Percentiles rank a stretch among this genome's conserved stretches.
Conservation (phyloP, 805 yeast species). For the Wickerhamiella hasegawae region DNA sequence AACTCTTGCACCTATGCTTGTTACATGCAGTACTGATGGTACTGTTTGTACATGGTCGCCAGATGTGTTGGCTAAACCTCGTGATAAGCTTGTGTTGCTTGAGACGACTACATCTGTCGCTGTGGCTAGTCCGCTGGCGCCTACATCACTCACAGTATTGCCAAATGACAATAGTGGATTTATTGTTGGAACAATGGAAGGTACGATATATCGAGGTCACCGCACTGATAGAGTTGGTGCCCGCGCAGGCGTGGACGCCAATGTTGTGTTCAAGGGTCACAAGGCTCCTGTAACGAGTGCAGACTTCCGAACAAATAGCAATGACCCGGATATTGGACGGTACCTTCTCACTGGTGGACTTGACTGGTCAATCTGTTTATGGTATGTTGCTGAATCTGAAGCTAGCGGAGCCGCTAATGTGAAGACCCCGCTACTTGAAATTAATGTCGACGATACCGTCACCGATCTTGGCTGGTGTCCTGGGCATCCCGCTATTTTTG, state of each 20-base stretch:
- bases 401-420: constrained; percentile 4
- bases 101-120: constrained; percentile 11
- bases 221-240: constrained; percentile 18
- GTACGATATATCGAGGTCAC: constrained; percentile 21
- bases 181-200: constrained; percentile 26
- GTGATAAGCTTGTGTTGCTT: constrained; percentile 15
- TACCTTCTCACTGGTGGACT: constrained; percentile 20
- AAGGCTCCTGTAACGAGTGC: constrained; percentile 22
- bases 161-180: constrained; percentile 20
- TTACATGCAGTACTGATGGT: constrained; percentile 24
- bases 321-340: constrained; percentile 16
- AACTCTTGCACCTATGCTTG: constrained; percentile 16
- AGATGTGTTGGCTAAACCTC: constrained; percentile 23
- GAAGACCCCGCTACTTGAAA: constrained; percentile 6
- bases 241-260: constrained; percentile 8
- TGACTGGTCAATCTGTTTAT: constrained; percentile 25
- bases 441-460: constrained; percentile 19
- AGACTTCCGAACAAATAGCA: constrained; percentile 15
- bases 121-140: constrained; percentile 17
- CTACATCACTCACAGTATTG: constrained; percentile 17
- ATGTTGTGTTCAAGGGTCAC: constrained; percentile 19
- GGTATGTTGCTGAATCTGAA: constrained; percentile 13
- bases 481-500: constrained; percentile 20
- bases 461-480: constrained; percentile 27
- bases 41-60: constrained; percentile 24